Evolutionary conservation across 352 stramenopile genomes (phyloP), one percentile per base, ranked within the genome.

Genomic region (Phytophthora nicotianae): DNA sequence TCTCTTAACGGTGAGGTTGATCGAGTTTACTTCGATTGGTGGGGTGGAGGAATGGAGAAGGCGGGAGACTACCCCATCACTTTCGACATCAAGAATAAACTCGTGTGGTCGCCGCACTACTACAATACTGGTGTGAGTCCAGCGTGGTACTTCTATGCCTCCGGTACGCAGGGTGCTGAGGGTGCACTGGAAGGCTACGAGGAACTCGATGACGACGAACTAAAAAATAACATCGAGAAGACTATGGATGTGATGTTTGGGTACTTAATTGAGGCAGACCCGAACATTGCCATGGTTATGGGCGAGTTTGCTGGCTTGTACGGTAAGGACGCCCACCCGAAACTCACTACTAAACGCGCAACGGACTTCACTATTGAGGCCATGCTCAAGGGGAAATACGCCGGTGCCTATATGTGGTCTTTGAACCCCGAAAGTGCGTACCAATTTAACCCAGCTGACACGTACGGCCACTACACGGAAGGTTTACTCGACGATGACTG

Each of bases 391-490:
- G 50, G 62, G 2, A 59, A 56, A 0, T 83, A 84, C 49, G 79
- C 78, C 1, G 82, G 82, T 11, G 80, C 68, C 9, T 91, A 85
- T 54, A 88, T 91, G 79, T 91, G 82, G 82, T 88, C 79, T 16
- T 52, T 91, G 14, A 91, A 91, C 50, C 82, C 82, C 0, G 82
- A 89, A 62, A 86, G 72, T 58, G 81, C 77, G 43, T 90, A 90
- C 68, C 73, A 86, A 59, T 90, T 72, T 62, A 90, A 90, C 58
- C 81, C 81, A 0, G 75, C 78, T 6, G 78, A 88, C 49, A 84
- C 43, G 43, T 79, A 73, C 51, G 75, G 79, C 6, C 38, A 51
- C 0, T 90, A 85, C 62, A 88, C 75, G 3, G 79, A 90, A 56
- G 79, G 79, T 2, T 40, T 90, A 33, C 58, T 90, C 19, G 42